phyloP scores from a whole-genome alignment of 1,284 basidiomycete species.

The Puccinia horiana region DNA sequence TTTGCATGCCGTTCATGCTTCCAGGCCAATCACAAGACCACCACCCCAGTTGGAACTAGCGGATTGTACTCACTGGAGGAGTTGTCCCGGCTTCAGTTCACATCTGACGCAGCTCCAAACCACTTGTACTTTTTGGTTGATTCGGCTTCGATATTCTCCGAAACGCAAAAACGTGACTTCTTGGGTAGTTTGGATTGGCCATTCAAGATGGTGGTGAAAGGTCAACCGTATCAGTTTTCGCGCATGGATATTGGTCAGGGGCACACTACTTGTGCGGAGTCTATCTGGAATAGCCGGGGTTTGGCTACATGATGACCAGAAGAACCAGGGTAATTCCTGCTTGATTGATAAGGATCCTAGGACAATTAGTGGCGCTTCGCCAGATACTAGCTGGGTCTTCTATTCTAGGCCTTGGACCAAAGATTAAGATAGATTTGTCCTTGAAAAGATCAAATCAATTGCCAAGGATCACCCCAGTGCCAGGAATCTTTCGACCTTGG shows the following conservation, averaged over 20 bases:
- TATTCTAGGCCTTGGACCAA: neutral
- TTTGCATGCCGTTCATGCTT: too few relatives aligned
- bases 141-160: too few relatives aligned
- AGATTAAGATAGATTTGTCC: neutral
- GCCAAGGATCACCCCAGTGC: too few relatives aligned
- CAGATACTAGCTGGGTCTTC: conserved; percentile 10
- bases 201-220: neutral
- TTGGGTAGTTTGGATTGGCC: neutral
- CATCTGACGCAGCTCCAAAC: too few relatives aligned
- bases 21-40: too few relatives aligned
- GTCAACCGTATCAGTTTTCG: neutral
- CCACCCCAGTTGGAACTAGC: too few relatives aligned
- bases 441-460: too few relatives aligned
- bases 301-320: neutral
- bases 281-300: neutral
- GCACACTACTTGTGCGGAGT: neutral
- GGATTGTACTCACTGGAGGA: too few relatives aligned
- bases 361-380: neutral
- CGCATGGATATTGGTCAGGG: neutral
- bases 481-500: too few relatives aligned
- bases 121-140: too few relatives aligned
- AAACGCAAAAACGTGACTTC: neutral
- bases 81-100: too few relatives aligned
- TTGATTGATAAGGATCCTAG: neutral
- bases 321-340: neutral